Conservation (phyloP, 352 stramenopile genomes). For the Phytophthora litchii region DNA sequence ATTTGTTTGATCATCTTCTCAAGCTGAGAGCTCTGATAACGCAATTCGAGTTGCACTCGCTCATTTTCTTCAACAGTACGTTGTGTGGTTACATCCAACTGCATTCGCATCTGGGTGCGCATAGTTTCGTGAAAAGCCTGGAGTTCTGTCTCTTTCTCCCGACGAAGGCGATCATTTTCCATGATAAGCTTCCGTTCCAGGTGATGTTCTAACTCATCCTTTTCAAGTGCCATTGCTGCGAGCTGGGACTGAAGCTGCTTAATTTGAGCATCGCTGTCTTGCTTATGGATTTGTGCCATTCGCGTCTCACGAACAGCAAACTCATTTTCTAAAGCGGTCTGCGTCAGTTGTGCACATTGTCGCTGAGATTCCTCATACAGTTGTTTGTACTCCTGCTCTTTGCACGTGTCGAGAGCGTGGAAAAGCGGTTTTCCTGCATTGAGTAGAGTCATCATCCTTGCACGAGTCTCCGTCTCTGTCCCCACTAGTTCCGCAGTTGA, state of each 20-base stretch:
- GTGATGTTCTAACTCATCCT: conserved; percentile 53
- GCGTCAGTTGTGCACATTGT: conserved; percentile 39
- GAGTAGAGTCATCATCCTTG: conserved; percentile 46
- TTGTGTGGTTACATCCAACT: conserved; percentile 67
- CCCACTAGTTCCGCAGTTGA: conserved; percentile 8
- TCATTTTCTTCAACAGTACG: conserved; percentile 74
- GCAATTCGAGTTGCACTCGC: conserved; percentile 61
- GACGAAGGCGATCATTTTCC: conserved; percentile 57
- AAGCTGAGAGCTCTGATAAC: conserved; percentile 63
- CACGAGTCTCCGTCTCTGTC: conserved; percentile 25
- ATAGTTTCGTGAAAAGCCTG: conserved; percentile 48
- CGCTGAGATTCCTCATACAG: conserved; percentile 50
- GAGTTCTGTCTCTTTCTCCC: conserved; percentile 57
- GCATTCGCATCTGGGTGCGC: conserved; percentile 53
- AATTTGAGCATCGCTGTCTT: conserved; percentile 36
- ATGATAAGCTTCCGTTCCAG: conserved; percentile 67
- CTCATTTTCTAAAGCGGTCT: conserved; percentile 39
- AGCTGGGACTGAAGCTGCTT: conserved; percentile 37
- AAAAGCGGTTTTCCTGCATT: conserved; percentile 52
- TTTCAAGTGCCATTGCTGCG: conserved; percentile 30
- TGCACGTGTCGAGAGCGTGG: conserved; percentile 59
- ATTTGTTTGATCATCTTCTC: conserved; percentile 60
- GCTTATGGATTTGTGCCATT: conserved; percentile 45
- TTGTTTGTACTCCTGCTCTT: conserved; percentile 61
- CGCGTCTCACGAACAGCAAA: conserved; percentile 43